Conservation (phyloP, 1,284 basidiomycete species). For the Leccinum fuscescens region DNA sequence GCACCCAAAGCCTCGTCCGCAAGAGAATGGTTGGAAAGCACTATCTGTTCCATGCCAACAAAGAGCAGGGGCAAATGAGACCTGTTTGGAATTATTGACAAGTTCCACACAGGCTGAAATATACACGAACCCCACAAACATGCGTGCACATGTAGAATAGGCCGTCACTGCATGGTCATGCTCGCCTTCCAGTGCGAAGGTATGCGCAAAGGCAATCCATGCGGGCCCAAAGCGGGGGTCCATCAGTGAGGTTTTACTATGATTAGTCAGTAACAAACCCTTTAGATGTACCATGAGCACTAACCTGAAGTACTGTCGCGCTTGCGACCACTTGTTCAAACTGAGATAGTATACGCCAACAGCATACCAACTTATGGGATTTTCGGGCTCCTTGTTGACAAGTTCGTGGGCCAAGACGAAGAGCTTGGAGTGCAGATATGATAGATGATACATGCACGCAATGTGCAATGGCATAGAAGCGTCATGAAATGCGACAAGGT, state of each 20-base stretch:
- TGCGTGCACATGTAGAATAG: constrained; percentile 92
- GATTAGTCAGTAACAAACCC: constrained; percentile 1
- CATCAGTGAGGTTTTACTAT: constrained; percentile 92
- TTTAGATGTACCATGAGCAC: constrained; percentile 16
- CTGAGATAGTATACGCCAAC: constrained; percentile 97
- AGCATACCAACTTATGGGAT: constrained; percentile 95
- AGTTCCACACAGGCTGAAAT: background rate
- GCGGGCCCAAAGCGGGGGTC: constrained; percentile 94
- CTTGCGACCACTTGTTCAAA: constrained; percentile 82
- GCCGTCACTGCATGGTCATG: constrained; percentile 98
- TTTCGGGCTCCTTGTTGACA: constrained; percentile 90
- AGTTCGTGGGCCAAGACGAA: constrained; percentile 96
- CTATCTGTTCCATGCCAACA: constrained; percentile 97
- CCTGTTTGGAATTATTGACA: constrained; percentile 39
- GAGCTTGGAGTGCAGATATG: constrained; percentile 85
- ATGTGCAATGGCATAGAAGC: constrained; percentile 91
- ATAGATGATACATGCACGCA: constrained; percentile 95
- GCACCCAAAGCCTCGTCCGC: constrained; percentile 89
- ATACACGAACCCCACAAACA: constrained; percentile 82
- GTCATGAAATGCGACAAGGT: constrained; percentile 77
- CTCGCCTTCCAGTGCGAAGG: constrained; percentile 95
- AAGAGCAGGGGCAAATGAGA: constrained; percentile 93
- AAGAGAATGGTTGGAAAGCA: constrained; percentile 77
- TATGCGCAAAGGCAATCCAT: constrained; percentile 98
- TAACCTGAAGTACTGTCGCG: constrained; percentile 89